Evolutionary conservation across 768 basidiomycete species (phyloP), one percentile per base, ranked within the genome.

Genomic region (Candolleomyces aberdarensis): DNA sequence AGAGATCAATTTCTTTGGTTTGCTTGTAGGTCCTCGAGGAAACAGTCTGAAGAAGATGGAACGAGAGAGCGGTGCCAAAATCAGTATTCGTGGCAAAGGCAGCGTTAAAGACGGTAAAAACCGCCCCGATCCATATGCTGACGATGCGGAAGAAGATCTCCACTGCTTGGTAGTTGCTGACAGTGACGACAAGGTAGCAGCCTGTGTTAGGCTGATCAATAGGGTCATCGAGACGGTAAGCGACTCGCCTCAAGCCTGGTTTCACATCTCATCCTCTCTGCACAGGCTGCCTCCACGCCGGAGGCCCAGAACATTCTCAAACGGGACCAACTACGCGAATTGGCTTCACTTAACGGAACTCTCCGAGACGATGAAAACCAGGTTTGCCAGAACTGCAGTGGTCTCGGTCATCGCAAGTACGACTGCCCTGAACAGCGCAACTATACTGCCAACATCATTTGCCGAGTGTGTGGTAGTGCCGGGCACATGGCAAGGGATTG

Each of bases 21-120:
- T 99, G 63, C 85, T 99, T 62, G 96, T 99, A 64, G 97, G 97
- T 43, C 97, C 97, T 70, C 91, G 97, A 69, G 97, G 97, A 48
- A 98, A 99, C 73, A 96, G 96, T 78, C 78, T 98, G 83, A 99
- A 99, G 84, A 96, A 94, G 77, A 99, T 99, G 97, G 97, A 99
- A 75, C 83, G 92, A 60, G 94, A 98, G 69, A 94, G 91, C 69
- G 97, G 97, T 39, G 97, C 97, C 6, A 98, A 98, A 77, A 99
- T 99, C 69, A 94, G 91, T 67, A 99, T 99, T 65, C 85, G 97
- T 63, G 97, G 97, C 59, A 98, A 98, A 76, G 97, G 97, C 44
- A 94, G 92, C 72, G 94, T 98, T 46, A 99, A 99, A 76, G 97
- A 98, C 77, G 97, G 97, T 62, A 99, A 99, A 76, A 92, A 93